Evolutionary conservation across 2,329 filamentous ascomycete genomes (phyloP), one percentile per base, ranked within the genome.

Genomic region (Cladosporium sp.): DNA sequence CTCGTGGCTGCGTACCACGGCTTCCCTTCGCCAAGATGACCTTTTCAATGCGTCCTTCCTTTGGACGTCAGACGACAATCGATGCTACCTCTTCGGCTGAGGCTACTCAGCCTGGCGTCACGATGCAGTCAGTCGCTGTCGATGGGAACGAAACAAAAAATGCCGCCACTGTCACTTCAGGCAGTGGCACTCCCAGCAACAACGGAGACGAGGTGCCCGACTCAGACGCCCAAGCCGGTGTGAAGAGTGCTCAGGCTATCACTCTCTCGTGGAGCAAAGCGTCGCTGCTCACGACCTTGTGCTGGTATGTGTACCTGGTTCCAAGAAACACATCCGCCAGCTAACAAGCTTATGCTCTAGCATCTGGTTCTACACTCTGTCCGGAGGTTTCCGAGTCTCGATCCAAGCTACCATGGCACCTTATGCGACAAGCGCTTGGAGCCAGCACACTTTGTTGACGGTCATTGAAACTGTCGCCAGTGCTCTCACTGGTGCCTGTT

Each of bases 391-490:
- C 52, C 63, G 67, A 52, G 59, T 59, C 4, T 59, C 61, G 14
- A 64, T 67, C 41, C 64, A 61, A 49, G 57, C 43, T 49, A 61
- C 59, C 48, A 57, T 67, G 42, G 65, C 62, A 33, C 52, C 60
- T 44, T 59, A 61, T 28, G 67, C 65, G 33, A 68, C 67, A 44
- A 58, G 63, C 19, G 53, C 49, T 52, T 69, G 68, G 52, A 22
- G 41, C 28, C 48, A 54, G 1, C 64, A 66, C 3, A 64, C 66
- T 8, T n/a, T 46, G 19, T 55, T 59, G 38, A 55, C 59, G 37
- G 74, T 78, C 3, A 77, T 79, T 10, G 69, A 70, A 45, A 78
- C 84, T 55, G 72, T 84, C 16, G 70, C 79, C 9, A 74, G 70
- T 54, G 68, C 81, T 37, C 59, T 60, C 14, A 72, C 78, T 2